Percentiles rank a stretch among this genome's conserved stretches.
Evolutionary conservation across 2,329 filamentous ascomycete species (phyloP).

Genomic region (Canariomyces notabilis): DNA sequence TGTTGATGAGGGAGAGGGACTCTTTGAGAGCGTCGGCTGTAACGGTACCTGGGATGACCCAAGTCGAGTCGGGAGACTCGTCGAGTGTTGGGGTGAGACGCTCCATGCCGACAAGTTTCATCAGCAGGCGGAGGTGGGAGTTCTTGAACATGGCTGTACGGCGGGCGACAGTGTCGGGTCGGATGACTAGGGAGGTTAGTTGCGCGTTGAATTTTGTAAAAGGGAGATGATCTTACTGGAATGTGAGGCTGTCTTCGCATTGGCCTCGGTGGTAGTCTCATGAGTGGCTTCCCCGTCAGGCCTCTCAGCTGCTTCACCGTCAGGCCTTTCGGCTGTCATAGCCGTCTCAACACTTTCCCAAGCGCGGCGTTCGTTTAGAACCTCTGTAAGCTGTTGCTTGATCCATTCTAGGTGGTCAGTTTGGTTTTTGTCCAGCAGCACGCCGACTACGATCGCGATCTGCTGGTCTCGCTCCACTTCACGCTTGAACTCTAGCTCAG

Average conservation of each 20-base stretch:
- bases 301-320: slow-evolving; percentile 1
- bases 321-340: slow-evolving; percentile 28
- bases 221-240: slow-evolving; percentile 45
- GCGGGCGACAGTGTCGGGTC: slow-evolving; percentile 60
- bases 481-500: slow-evolving; percentile 77
- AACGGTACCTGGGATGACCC: slow-evolving; percentile 68
- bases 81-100: slow-evolving; percentile 50
- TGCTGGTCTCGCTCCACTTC: slow-evolving; percentile 64
- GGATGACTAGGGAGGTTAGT: slow-evolving; percentile 45
- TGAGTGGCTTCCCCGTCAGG: slow-evolving; percentile 27
- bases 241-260: slow-evolving; percentile 40
- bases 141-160: slow-evolving; percentile 82
- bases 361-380: slow-evolving; percentile 65
- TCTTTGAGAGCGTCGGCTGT: slow-evolving; percentile 63
- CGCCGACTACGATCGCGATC: slow-evolving; percentile 73
- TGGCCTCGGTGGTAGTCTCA: slow-evolving; percentile 27
- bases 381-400: slow-evolving; percentile 63
- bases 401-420: slow-evolving; percentile 76
- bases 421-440: slow-evolving; percentile 74
- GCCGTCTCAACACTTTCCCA: slow-evolving; percentile 72
- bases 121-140: slow-evolving; percentile 76
- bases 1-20: slow-evolving; percentile 65
- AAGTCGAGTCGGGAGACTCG: slow-evolving; percentile 69
- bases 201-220: neutral
- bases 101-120: slow-evolving; percentile 69